These are phyloP conservation scores for Thraustochytrium striatum DNA, from an alignment of 352 stramenopile genomes.

Conservation along the genomic window DNA sequence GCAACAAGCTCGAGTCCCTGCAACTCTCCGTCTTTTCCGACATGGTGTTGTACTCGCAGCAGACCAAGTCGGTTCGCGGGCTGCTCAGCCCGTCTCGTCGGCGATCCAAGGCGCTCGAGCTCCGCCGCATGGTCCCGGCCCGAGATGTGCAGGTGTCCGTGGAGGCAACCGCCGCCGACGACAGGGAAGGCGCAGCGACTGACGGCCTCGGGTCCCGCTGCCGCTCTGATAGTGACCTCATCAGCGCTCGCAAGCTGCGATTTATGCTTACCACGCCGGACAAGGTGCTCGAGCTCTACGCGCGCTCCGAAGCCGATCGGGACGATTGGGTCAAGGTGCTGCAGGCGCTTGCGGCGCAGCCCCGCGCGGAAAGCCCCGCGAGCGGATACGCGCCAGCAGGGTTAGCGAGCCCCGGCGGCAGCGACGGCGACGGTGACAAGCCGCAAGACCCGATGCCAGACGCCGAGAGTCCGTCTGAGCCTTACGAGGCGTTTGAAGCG, in stretches of 20 bases:
- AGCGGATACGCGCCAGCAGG: background rate
- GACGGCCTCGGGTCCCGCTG: no score
- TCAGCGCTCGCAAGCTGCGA: background rate
- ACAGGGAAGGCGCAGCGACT: no score
- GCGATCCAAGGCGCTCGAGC: no score
- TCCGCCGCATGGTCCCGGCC: no score
- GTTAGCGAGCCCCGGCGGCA: background rate
- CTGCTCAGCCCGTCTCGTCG: no score
- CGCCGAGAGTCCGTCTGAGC: background rate
- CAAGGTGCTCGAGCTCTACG: conserved; percentile 24
- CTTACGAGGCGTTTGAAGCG: background rate
- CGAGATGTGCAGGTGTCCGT: no score
- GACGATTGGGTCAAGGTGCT: conserved; percentile 11
- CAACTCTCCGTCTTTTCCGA: conserved; percentile 27
- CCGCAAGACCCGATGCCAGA: background rate
- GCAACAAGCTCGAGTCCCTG: conserved; percentile 15
- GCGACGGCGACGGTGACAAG: background rate
- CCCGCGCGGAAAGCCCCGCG: background rate
- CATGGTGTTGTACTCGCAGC: conserved; percentile 22
- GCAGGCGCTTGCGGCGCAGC: background rate
- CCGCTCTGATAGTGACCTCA: no score
- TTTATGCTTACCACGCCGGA: background rate
- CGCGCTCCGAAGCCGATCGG: background rate
- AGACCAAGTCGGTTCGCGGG: no score
- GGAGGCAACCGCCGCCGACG: no score